Base-by-base conservation (phyloP, 306 rosid species). In the Pterocarpus macrocarpus region DNA sequence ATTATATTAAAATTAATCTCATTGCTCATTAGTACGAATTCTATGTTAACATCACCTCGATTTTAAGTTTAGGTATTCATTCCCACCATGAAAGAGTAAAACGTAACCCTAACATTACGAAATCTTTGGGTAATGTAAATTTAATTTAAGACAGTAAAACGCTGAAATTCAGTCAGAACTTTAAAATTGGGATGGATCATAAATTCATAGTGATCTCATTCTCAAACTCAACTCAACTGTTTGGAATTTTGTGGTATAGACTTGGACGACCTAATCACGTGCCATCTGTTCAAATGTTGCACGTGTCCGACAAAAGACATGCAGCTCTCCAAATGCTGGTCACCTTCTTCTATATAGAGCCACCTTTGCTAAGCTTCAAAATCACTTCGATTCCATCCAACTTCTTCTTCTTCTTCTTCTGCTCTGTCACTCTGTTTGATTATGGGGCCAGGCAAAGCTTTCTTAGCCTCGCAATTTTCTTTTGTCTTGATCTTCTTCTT, bases 251-350 rank as follows among this genome's bases (percentile, higher is more conserved):
- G 73, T 57, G 5, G 61, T 2, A 36, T 17, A 59, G 52, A 66
- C 69, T 68, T n/a, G 63, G 17, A 55, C 61, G 3, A 74, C 79
- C 75, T 58, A 50, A 55, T 43, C 83, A 78, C 47, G 64, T 28
- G 88, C 91, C 94, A 90, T 86, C 78, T 83, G 90, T 76, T 57
- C 50, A 30, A 13, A 17, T 55, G 12, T 33, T 65, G 69, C 87
- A 91, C 89, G 93, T 91, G 97, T 87, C 90, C 43, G 3, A 36
- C 14, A 76, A 87, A 77, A 41, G 76, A 87, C 95, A 91, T 83
- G 86, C 86, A 85, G 17, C 81, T 56, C 74, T 33, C 17, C 1
- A 38, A 79, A 33, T 77, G 32, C 32, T 50, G n/a, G 8, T 57
- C 81, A 61, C 63, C 71, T 44, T 34, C 61, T 56, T 38, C 81